Evolutionary conservation across 1,284 basidiomycete genomes (phyloP).

Genomic region (Inonotus obliquus): DNA sequence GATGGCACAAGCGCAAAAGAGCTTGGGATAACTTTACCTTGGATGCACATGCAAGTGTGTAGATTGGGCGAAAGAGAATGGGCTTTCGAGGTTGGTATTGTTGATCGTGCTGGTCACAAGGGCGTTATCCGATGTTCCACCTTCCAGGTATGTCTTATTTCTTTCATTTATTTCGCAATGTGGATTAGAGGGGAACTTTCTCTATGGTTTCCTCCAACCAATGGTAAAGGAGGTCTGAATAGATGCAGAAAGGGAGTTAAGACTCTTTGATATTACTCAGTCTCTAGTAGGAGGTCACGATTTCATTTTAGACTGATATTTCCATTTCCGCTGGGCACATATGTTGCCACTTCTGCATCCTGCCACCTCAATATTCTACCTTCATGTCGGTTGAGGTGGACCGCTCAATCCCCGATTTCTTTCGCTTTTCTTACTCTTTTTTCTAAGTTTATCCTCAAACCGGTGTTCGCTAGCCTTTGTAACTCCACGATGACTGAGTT

Average conservation of each 20-base stretch:
- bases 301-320: too few relatives aligned
- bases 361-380: too few relatives aligned
- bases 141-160: constrained; percentile 63
- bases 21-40: constrained; percentile 68
- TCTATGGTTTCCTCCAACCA: too few relatives aligned
- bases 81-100: constrained; percentile 74
- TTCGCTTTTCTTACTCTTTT: too few relatives aligned
- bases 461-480: not conserved
- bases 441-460: not conserved
- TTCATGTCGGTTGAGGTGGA: too few relatives aligned
- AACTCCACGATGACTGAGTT: constrained; percentile 4
- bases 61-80: constrained; percentile 58
- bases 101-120: constrained; percentile 54
- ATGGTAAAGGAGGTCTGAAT: too few relatives aligned
- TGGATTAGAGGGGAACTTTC: not conserved
- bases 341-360: too few relatives aligned
- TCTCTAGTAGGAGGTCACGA: too few relatives aligned
- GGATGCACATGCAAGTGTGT: constrained; percentile 73
- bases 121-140: constrained; percentile 72
- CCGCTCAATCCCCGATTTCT: not conserved
- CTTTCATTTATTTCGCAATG: too few relatives aligned
- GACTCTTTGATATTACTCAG: too few relatives aligned
- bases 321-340: too few relatives aligned
- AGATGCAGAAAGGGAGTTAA: too few relatives aligned
- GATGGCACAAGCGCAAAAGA: constrained; percentile 22